A percentile compares a stretch with the other conserved stretches of the same genome.
These are phyloP conservation scores for Pseudocercospora crystallina DNA, from an alignment of 2,329 filamentous ascomycete genomes.

Conservation along the genomic window DNA sequence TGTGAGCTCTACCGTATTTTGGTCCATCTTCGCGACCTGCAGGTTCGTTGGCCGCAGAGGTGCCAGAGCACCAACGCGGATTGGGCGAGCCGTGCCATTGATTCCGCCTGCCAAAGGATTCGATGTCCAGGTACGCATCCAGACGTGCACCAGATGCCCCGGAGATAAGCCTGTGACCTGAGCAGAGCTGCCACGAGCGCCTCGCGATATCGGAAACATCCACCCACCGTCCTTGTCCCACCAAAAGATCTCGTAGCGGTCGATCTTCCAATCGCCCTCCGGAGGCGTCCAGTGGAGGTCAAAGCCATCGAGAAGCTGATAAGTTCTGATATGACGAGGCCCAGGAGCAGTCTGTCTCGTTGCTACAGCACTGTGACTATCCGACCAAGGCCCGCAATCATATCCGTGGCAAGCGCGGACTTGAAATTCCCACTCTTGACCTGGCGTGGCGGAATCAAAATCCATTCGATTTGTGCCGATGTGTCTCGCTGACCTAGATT, in stretches of 20 bases:
- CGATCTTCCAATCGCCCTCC: not conserved
- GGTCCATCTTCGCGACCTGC: not conserved
- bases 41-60: not conserved
- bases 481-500: not conserved
- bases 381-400: constrained; percentile 16
- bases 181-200: not conserved
- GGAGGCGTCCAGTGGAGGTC: constrained; percentile 10
- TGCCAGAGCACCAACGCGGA: constrained; percentile 1
- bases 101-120: too few species aligned
- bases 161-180: not conserved
- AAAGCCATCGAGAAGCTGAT: constrained; percentile 5
- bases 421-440: constrained; percentile 16
- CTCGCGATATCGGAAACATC: constrained; percentile 10
- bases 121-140: constrained; percentile 8
- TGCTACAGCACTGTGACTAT: constrained; percentile 2
- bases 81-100: not conserved
- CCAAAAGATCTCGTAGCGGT: constrained; percentile 10
- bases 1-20: not conserved
- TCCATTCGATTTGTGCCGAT: constrained; percentile 10
- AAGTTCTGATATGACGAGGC: constrained; percentile 3
- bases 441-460: constrained; percentile 6
- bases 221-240: constrained; percentile 7
- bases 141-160: constrained; percentile 5
- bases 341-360: constrained; percentile 9
- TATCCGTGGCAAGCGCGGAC: constrained; percentile 15